Evolutionary conservation across 2,329 filamentous ascomycete species (phyloP), one percentile per base, ranked within the genome.

Genomic region (Bipolaris cookei): DNA sequence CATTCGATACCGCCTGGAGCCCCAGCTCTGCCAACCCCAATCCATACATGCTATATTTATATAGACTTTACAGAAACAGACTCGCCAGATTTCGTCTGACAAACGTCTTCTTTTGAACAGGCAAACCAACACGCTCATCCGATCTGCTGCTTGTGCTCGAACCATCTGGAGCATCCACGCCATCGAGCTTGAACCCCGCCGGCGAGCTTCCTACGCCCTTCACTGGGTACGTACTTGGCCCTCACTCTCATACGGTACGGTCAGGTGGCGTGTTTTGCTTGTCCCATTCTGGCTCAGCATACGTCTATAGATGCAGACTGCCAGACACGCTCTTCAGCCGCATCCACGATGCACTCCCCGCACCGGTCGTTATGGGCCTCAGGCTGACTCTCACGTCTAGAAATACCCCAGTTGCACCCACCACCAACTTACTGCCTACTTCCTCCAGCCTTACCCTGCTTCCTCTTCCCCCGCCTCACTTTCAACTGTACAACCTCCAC

Each of bases 1-100:
- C 59, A 53, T 32, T 56, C 54, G 54, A 56, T 28, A 52, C 54
- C 49, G 42, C 48, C 35, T 37, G 48, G 25, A 53, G 67, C 71
- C 65, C 74, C 67, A 62, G 63, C 54, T 42, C 49, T 56, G 57
- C 42, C 42, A 58, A 52, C 39, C 42, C 39, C 70, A 72, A 74
- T 63, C 28, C 28, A 30, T 30, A 13, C 28, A 30, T 30, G 3
- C 28, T 30, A 30, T 4, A 30, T 30, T 30, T 30, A 13, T 30
- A 30, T 30, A 30, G 28, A 30, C 28, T 30, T 30, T 11, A 70
- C 57, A 71, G 44, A 53, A 56, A 51, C 51, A 70, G 69, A 75
- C 72, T 75, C 73, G 72, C 76, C 70, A 65, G 67, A 61, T 61
- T 53, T 50, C 32, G 35, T 45, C 48, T 43, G 53, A 46, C 34